Evolutionary conservation across 192 early-diverging fungal genomes (phyloP), one percentile per base, ranked within the genome.

Genomic region (Coemansia sp.): DNA sequence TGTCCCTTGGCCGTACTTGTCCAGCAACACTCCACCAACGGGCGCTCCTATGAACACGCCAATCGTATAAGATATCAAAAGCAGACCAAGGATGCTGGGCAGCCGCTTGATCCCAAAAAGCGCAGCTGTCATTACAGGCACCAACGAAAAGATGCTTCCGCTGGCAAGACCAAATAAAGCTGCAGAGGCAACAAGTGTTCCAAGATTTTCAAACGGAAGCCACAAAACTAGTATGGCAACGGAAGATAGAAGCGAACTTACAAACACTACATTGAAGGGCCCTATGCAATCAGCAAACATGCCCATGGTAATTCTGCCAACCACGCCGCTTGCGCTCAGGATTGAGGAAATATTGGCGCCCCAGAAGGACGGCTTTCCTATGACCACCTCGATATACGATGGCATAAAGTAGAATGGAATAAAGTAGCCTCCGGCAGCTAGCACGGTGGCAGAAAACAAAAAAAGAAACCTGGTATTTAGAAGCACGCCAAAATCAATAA

Each of bases 341-440:
- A 82, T 72, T 33, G 74, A 66, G 4, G 68, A 66, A 12, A 82
- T 67, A 16, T 56, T 76, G 58, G 74, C 57, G 17, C 76, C 64
- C 76, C 71, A 73, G 10, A 25, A 22, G 1, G 52, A 34, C 5
- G 55, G 6, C 60, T 29, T 22, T 8, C 31, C 29, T 0, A 77
- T 14, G 16, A 57, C 58, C 0, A 67, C 56, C 38, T 66, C 67
- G 0, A 57, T 30, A 57, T 66, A 78, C 3, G 76, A 61, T 1
- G 79, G 73, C 69, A 75, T 73, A 40, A 57, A 73, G 28, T 54
- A 66, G 34, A 62, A 73, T 5, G 76, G 76, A 25, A 63, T 57
- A 16, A 52, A 70, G 48, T 67, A 78, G 12, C 71, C 70, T 8
- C 66, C 61, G 14, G 54, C 29, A 5, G 54, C 66, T 38, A 69